A percentile compares a stretch with the other conserved stretches of the same genome.
phyloP scores from a whole-genome alignment of 2,329 filamentous ascomycete genomes.

The Penicillium olsonii region DNA sequence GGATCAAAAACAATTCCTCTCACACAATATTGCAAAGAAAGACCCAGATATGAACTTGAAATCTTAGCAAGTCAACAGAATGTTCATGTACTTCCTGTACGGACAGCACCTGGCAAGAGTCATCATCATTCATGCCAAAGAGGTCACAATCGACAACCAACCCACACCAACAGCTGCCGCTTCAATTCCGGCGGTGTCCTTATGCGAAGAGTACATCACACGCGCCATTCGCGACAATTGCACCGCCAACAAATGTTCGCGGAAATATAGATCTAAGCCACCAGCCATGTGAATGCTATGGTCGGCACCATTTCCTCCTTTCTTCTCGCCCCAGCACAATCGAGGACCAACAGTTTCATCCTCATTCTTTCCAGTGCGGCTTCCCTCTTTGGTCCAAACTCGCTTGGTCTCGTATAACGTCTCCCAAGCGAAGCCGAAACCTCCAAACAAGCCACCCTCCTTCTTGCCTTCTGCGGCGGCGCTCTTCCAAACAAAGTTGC shows the following conservation, averaged over 20 bases:
- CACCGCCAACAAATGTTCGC: slow-evolving; percentile 19
- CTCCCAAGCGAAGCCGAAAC: slow-evolving; percentile 15
- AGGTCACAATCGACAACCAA: slow-evolving; percentile 1
- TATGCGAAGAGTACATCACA: slow-evolving; percentile 14
- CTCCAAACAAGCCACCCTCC: slow-evolving; percentile 12
- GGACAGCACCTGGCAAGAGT: no score
- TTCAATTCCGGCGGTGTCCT: slow-evolving; percentile 15
- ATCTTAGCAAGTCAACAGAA: no score
- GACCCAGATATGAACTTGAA: no score
- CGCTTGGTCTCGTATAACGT: slow-evolving; percentile 20
- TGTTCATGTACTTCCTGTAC: no score
- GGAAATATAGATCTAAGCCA: slow-evolving; percentile 18
- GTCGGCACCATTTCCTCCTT: slow-evolving; percentile 11
- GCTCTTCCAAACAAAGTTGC: slow-evolving; percentile 21
- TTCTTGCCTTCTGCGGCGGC: slow-evolving; percentile 9
- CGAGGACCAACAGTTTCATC: slow-evolving; percentile 16
- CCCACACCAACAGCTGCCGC: slow-evolving; percentile 1
- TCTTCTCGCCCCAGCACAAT: slow-evolving; percentile 20
- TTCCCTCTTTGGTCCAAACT: slow-evolving; percentile 18
- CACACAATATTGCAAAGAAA: no score
- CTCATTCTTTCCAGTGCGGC: slow-evolving; percentile 16
- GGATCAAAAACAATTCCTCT: no score
- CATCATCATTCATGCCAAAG: neutral
- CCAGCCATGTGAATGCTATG: slow-evolving; percentile 16
- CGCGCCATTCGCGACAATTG: slow-evolving; percentile 17